Percentiles rank a stretch among this genome's conserved stretches.
These are phyloP conservation scores for Nectriaceae sp. DNA, from an alignment of 2,329 filamentous ascomycete species.

Conservation along the genomic window DNA sequence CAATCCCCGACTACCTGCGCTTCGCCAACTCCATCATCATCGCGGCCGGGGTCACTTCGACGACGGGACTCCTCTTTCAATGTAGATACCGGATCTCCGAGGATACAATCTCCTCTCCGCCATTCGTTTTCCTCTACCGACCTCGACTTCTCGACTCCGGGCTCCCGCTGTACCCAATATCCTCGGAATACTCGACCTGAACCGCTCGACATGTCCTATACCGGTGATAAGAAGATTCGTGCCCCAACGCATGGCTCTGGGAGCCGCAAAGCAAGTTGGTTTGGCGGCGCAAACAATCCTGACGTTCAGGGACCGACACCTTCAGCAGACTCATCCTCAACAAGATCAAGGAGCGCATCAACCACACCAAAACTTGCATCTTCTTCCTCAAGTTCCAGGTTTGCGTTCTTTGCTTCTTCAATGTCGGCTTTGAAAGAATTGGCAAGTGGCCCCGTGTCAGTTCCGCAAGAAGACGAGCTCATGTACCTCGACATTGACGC, in stretches of 20 bases:
- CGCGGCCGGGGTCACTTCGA: slow-evolving; percentile 21
- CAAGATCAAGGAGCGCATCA: slow-evolving; percentile 18
- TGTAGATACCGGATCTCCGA: slow-evolving; percentile 31
- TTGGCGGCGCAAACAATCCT: slow-evolving; percentile 18
- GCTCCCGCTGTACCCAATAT: slow-evolving; percentile 3
- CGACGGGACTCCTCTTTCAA: slow-evolving; percentile 23
- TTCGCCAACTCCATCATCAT: slow-evolving; percentile 18
- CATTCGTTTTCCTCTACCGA: slow-evolving; percentile 29
- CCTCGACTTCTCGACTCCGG: slow-evolving; percentile 10
- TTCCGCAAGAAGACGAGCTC: slow-evolving; percentile 51
- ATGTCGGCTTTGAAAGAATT: slow-evolving; percentile 43
- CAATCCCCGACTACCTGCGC: background rate
- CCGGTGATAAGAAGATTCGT: slow-evolving; percentile 29
- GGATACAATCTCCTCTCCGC: slow-evolving; percentile 33
- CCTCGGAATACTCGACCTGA: slow-evolving; percentile 17
- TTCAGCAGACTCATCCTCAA: background rate
- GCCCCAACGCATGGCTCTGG: slow-evolving; percentile 18
- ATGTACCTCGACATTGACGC: slow-evolving; percentile 56
- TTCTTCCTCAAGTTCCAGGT: slow-evolving; percentile 38
- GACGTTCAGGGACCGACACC: slow-evolving; percentile 13
- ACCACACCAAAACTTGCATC: slow-evolving; percentile 37
- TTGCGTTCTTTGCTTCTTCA: slow-evolving; percentile 49
- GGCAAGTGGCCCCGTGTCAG: slow-evolving; percentile 22
- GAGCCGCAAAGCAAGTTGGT: slow-evolving; percentile 25
- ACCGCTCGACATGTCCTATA: slow-evolving; percentile 36